Conservation (phyloP, 441 rosid genomes). For the Viola pubescens region DNA sequence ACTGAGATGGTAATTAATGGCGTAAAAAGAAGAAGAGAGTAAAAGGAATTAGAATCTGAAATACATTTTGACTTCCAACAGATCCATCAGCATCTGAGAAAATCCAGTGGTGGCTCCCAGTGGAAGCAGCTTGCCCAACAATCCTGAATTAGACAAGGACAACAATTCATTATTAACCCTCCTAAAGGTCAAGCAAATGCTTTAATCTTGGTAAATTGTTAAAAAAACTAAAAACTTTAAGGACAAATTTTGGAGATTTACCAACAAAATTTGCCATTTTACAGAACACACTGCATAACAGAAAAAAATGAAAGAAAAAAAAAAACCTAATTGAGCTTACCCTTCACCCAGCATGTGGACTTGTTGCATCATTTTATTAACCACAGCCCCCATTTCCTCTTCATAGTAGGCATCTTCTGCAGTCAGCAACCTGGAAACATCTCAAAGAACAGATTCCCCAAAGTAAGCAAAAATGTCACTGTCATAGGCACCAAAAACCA, state of each 20-base stretch:
- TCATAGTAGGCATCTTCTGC: slow-evolving; percentile 62
- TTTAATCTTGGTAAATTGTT: neutral
- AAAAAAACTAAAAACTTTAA: slow-evolving; percentile 3
- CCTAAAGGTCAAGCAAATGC: neutral
- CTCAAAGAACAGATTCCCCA: slow-evolving; percentile 14
- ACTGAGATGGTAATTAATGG: neutral
- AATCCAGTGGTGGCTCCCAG: slow-evolving; percentile 65
- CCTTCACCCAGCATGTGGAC: slow-evolving; percentile 75
- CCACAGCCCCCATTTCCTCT: slow-evolving; percentile 39
- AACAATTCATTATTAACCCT: slow-evolving; percentile 10
- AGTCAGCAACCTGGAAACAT: slow-evolving; percentile 56
- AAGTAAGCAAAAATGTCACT: too few species aligned
- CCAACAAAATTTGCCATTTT: too few species aligned
- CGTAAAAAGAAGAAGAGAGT: slow-evolving; percentile 6
- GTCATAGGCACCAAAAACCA: too few species aligned
- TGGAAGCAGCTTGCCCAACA: slow-evolving; percentile 67
- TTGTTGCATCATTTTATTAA: slow-evolving; percentile 47
- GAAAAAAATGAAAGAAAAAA: slow-evolving; percentile 1
- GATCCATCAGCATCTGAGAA: slow-evolving; percentile 36
- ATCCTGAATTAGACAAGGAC: slow-evolving; percentile 32
- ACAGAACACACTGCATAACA: too few species aligned
- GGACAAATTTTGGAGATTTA: neutral
- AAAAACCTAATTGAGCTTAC: slow-evolving; percentile 32
- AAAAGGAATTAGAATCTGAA: slow-evolving; percentile 44
- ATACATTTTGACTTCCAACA: slow-evolving; percentile 14